phyloP scores from a whole-genome alignment of 306 rosid genomes.

The Boehmeria nivea region DNA sequence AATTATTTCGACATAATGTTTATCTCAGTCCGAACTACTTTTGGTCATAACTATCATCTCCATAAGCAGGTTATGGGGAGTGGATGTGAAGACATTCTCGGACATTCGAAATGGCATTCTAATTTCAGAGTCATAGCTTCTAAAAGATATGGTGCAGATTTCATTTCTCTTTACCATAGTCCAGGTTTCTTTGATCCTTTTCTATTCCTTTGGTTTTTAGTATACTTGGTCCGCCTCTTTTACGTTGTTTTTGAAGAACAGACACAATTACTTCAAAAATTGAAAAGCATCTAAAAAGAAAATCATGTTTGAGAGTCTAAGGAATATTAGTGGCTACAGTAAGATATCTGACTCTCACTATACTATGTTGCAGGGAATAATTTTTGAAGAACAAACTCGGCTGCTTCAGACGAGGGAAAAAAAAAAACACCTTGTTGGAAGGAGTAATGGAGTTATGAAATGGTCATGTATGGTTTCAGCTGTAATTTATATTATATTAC shows the following conservation, averaged over 20 bases:
- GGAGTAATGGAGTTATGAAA: no score
- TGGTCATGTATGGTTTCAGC: no score
- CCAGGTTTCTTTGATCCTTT: neutral
- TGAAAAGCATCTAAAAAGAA: no score
- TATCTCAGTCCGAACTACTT: neutral
- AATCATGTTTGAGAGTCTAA: no score
- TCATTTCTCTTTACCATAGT: neutral
- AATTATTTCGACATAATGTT: no score
- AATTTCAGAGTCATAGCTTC: slow-evolving; percentile 26
- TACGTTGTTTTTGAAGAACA: no score
- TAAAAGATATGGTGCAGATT: neutral
- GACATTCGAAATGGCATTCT: slow-evolving; percentile 54
- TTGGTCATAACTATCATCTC: slow-evolving; percentile 17
- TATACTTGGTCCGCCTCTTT: neutral
- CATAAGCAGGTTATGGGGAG: slow-evolving; percentile 79
- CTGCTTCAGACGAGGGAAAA: neutral
- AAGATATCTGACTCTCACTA: neutral
- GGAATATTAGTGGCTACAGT: neutral
- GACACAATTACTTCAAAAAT: no score
- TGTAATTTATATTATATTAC: no score
- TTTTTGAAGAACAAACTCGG: neutral
- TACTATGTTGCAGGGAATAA: neutral
- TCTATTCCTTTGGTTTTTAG: neutral
- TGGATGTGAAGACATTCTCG: slow-evolving; percentile 64
- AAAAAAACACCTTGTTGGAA: no score